These are phyloP conservation scores for Tolypocladium ophioglossoides DNA, from an alignment of 2,329 filamentous ascomycete genomes.

Conservation along the genomic window DNA sequence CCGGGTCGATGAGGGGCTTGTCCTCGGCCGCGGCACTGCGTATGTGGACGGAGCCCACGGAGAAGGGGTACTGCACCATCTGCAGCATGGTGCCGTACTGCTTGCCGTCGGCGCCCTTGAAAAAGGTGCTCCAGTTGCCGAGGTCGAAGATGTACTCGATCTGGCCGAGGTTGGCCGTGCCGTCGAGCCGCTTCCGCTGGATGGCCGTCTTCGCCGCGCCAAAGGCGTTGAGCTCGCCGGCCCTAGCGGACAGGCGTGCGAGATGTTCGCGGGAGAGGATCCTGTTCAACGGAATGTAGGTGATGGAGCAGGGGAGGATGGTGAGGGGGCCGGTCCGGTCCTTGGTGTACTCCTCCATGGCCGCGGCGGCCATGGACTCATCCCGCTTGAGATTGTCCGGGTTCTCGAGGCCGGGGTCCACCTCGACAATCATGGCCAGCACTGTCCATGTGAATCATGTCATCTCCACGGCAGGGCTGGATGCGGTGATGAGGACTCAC, in stretches of 20 bases:
- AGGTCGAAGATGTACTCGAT: conserved; percentile 38
- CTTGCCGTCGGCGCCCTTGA: conserved; percentile 23
- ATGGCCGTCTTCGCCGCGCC: conserved; percentile 16
- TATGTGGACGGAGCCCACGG: conserved; percentile 37
- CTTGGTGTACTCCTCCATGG: conserved; percentile 20
- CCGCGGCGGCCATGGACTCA: conserved; percentile 15
- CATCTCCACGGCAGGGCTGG: neutral
- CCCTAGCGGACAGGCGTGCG: conserved; percentile 8
- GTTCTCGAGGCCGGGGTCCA: conserved; percentile 28
- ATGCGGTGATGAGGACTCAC: conserved; percentile 8
- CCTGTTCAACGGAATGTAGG: conserved; percentile 29
- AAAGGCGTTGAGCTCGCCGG: conserved; percentile 9
- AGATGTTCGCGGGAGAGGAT: conserved; percentile 17
- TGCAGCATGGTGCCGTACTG: conserved; percentile 37
- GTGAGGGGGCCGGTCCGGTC: conserved; percentile 24
- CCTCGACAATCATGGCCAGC: conserved; percentile 32
- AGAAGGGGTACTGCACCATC: conserved; percentile 41
- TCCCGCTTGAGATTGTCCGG: conserved; percentile 27
- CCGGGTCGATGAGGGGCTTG: conserved; percentile 28
- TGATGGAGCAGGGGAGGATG: conserved; percentile 27
- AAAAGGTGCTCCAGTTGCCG: conserved; percentile 32
- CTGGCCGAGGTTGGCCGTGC: conserved; percentile 26
- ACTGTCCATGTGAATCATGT: conserved; percentile 15
- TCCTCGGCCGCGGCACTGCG: conserved; percentile 11
- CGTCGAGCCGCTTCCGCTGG: conserved; percentile 19